Evolutionary conservation across 345 rosid genomes (phyloP).

Genomic region (Dipteronia sinensis): DNA sequence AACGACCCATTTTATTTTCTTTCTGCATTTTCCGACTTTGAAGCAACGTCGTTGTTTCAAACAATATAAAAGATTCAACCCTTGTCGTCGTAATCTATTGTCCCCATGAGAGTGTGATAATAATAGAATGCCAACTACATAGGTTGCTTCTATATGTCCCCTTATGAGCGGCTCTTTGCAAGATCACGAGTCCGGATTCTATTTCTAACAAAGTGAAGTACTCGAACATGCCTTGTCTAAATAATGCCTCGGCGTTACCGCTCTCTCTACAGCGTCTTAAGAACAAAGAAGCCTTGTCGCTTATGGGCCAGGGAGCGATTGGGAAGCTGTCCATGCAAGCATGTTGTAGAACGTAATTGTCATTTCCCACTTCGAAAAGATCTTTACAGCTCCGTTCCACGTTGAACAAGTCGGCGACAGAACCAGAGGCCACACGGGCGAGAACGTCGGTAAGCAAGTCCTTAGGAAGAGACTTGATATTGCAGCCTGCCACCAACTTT

Average conservation of each 20-base stretch:
- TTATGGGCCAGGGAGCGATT: not conserved
- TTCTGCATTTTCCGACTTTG: not conserved
- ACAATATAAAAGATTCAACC: not conserved
- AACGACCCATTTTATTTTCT: not conserved
- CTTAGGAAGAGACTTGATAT: not conserved
- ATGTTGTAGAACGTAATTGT: conserved; percentile 9
- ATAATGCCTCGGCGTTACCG: conserved; percentile 15
- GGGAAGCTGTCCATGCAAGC: conserved; percentile 6
- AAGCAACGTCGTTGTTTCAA: not conserved
- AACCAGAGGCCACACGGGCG: conserved; percentile 3
- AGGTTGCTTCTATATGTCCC: conserved; percentile 3
- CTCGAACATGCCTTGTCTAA: not conserved
- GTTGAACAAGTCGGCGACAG: not conserved
- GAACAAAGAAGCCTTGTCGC: not conserved
- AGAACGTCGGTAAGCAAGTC: conserved; percentile 16
- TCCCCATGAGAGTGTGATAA: not conserved
- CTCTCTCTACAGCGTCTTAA: not conserved
- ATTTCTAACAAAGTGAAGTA: not conserved
- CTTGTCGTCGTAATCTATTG: not conserved
- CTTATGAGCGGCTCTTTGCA: conserved; percentile 1
- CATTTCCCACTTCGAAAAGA: not conserved
- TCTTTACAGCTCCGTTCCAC: conserved; percentile 3
- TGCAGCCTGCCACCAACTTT: not conserved
- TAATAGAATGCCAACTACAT: conserved; percentile 10
- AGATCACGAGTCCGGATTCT: not conserved